Base-by-base conservation (phyloP, 1,139 yeast genomes). In the Lodderomyces parapsilosis region DNA sequence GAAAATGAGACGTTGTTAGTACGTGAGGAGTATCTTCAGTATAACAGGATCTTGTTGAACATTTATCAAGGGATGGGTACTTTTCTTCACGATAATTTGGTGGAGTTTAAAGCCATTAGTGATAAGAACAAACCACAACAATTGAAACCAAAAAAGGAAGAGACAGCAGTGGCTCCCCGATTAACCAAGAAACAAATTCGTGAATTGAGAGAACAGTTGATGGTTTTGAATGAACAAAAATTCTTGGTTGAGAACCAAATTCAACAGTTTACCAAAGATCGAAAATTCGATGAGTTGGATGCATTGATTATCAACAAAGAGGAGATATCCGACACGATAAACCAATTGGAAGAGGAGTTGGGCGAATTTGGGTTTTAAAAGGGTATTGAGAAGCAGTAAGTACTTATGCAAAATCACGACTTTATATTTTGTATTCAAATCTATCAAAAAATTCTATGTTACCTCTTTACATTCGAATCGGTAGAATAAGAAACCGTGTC, bases 191-290 rank as follows among this genome's bases (percentile, higher is more conserved):
- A 66, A 39, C 79, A 82, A 51, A 78, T 86, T 4, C 68, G 87
- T 42, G 75, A 74, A 45, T 64, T 77, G 30, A 70, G 94, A 44
- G 94, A 89, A 53, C 85, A 86, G 52, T 63, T 91, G 44, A 86
- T 90, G 84, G 96, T 91, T 11, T 68, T 89, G 63, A 85, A 85
- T 50, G 97, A 91, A 57, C 98, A 91, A 56, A 74, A 74, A 55
- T 89, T 79, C 53, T 63, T 91, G 49, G 82, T 91, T 3, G 79
- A 80, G 44, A 74, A 77, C 19, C 76, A 84, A 74, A 76, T 86
- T 17, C 68, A 72, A 4, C 80, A 76, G 15, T 79, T 84, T 36
- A 87, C 84, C 46, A 74, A 72, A 49, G 80, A 78, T 44, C 68
- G 97, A 36, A 78, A 80, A 50, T 89, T 88, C 57, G 96, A 90